These are phyloP conservation scores for Ascochyta viciae-villosae DNA, from an alignment of 2,329 filamentous ascomycete species.

Conservation along the genomic window DNA sequence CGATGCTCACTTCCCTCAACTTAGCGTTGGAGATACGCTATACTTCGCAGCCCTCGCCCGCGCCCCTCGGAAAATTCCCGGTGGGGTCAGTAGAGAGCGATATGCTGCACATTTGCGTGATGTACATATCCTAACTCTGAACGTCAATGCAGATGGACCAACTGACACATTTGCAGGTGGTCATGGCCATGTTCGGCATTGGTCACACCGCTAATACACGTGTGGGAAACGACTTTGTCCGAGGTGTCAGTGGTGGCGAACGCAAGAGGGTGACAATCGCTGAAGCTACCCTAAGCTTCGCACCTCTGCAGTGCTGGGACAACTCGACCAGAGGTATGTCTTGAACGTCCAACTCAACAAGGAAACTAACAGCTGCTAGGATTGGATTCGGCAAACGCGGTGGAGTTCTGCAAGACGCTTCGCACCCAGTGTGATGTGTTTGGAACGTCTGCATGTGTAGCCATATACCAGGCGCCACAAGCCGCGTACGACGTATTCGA, in stretches of 20 bases:
- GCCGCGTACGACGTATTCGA: conserved; percentile 71
- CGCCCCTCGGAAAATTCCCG: conserved; percentile 65
- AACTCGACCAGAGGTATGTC: conserved; percentile 27
- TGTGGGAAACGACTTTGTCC: conserved; percentile 75
- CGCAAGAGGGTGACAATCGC: conserved; percentile 50
- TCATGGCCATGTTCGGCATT: conserved; percentile 78
- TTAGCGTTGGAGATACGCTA: conserved; percentile 78
- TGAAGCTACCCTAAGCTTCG: conserved; percentile 27
- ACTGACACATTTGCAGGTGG: conserved; percentile 51
- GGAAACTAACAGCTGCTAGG: conserved; percentile 20
- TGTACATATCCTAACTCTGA: conserved; percentile 10
- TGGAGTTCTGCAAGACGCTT: conserved; percentile 64
- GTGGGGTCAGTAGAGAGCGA: conserved; percentile 60
- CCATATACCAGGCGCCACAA: conserved; percentile 69
- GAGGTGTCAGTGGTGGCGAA: conserved; percentile 75
- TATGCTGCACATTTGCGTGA: conserved; percentile 70
- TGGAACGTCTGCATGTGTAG: conserved; percentile 54
- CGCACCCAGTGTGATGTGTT: conserved; percentile 58
- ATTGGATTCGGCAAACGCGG: conserved; percentile 53
- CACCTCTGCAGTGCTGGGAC: conserved; percentile 56
- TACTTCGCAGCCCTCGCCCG: conserved; percentile 71
- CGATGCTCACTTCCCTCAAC: conserved; percentile 78
- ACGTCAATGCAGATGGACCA: not conserved
- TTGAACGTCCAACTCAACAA: conserved; percentile 1
- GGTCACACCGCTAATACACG: conserved; percentile 73